Evolutionary conservation across 306 rosid genomes (phyloP), one percentile per base, ranked within the genome.

Genomic region (Dicorynia guianensis): DNA sequence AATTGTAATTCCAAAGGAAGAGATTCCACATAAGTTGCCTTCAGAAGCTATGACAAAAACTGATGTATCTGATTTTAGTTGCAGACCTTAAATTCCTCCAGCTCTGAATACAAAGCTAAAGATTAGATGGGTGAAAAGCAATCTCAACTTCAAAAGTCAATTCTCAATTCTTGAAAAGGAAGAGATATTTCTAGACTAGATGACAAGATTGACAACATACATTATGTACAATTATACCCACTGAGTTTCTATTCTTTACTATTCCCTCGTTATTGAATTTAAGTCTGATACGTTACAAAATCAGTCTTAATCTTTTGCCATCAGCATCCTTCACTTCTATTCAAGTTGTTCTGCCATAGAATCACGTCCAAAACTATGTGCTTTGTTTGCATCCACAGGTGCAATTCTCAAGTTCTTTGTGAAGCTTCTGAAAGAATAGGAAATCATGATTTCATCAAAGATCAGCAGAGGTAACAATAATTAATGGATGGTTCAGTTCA

Each of bases 301-400:
- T 76, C 82, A 77, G 78, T 67, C 76, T 70, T 58, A 58, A 58
- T 60, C 33, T 25, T 20, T 71, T 59, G 68, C 59, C 79, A 11
- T 67, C 79, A 70, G 71, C 72, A 75, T 15, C 65, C 57, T 67
- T 20, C 7, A 43, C 33, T 57, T 81, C 49, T 30, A 49, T 74
- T 63, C 11, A 52, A 67, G 69, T 59, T 73, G 42, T 57, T 56
- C 40, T n/a, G 72, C 60, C 69, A 49, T 53, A 30, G 13, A 15
- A 46, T 69, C 42, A 8, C 6, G 55, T 46, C 36, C 40, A 62
- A 39, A 25, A 56, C 61, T 83, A 85, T 2, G 74, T 40, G 40
- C 76, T 69, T 69, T 66, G 49, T 65, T 87, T 90, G 87, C 96
- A 90, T 73, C 98, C 97, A 58, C 98, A 95, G 18, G 75, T 88